Percentiles rank a stretch among this genome's conserved stretches.
These are phyloP conservation scores for Claviceps sp. DNA, from an alignment of 2,329 filamentous ascomycete species.

Conservation along the genomic window DNA sequence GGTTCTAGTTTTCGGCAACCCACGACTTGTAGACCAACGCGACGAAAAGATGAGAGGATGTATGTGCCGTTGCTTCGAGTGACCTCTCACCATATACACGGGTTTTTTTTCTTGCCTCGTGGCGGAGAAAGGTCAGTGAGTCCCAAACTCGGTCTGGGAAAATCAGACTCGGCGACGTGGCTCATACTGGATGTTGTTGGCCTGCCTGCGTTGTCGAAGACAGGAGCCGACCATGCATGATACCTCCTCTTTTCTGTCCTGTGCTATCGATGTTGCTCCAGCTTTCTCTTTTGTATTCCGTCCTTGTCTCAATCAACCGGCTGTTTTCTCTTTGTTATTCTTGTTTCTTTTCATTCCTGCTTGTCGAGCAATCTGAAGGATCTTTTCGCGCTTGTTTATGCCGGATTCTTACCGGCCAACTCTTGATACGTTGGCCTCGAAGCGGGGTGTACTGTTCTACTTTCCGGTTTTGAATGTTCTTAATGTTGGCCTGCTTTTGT, in stretches of 20 bases:
- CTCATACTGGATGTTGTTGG: conserved; percentile 8
- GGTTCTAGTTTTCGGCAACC: conserved; percentile 14
- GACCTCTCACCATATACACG: conserved; percentile 6
- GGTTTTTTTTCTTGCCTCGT: not conserved
- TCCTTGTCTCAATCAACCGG: not conserved
- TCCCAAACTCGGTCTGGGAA: not conserved
- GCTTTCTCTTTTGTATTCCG: conserved; percentile 5
- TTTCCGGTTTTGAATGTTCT: conserved; percentile 19
- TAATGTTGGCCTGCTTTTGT: conserved; percentile 6
- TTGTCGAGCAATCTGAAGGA: conserved; percentile 15
- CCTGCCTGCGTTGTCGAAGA: conserved; percentile 13
- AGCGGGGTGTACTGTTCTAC: conserved; percentile 23
- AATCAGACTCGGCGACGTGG: conserved; percentile 8
- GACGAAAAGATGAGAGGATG: too few relatives aligned
- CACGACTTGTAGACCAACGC: conserved; percentile 14
- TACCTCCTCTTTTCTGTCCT: conserved; percentile 19
- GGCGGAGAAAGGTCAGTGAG: not conserved
- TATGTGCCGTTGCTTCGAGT: too few relatives aligned
- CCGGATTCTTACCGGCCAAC: conserved; percentile 15
- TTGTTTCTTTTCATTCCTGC: conserved; percentile 1
- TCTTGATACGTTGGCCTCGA: conserved; percentile 16
- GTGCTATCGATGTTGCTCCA: conserved; percentile 7
- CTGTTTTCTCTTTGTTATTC: conserved; percentile 9
- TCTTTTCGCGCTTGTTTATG: conserved; percentile 21
- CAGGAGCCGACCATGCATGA: conserved; percentile 19